Base-by-base conservation (phyloP, 2,329 filamentous ascomycete species). In the Cytospora mali region DNA sequence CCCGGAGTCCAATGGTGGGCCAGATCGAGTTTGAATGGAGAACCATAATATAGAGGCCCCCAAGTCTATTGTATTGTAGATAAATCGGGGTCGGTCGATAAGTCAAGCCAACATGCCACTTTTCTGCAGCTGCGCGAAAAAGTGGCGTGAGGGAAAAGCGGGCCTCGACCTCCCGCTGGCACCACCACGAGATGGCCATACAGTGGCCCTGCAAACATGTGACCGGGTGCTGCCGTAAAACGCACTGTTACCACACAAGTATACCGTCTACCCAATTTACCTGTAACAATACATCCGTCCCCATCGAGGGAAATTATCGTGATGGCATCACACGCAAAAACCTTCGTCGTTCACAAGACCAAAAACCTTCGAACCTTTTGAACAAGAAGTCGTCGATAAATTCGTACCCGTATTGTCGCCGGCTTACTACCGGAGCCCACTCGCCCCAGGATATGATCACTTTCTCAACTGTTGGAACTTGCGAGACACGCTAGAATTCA, bases 271-370 rank as follows among this genome's bases (percentile, higher is more conserved):
- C 6, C 29, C 18, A 27, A 28, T 11, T 35, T n/a, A 1, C 39
- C 25, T 1, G 14, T 3, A 6, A 2, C 18, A n/a, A 4, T 39
- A 68, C 68, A 6, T 29, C 1, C 5, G 1, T 16, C 3, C 13
- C 4, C 31, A 69, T 69, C 68, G 59, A 68, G 69, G 56, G 18
- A 64, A 68, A 67, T 69, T 69, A 63, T 68, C 68, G 67, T 66
- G 61, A 56, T 60, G 57, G 49, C 57, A 50, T 60, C 57, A 60
- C 57, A 7, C 39, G 25, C 11, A 42, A 48, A 60, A 60, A 46
- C 42, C n/a, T 39, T 39, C 16, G 16, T 39, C 35, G 35, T 39
- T 39, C 35, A 39, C 35, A 39, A 18, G 35, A 39, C 35, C 35
- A 14, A 4, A 39, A n/a, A 18, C 14, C 14, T n/a, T n/a, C 5